Conservation (phyloP, 805 yeast genomes). For the Lipomyces mesembrius region DNA sequence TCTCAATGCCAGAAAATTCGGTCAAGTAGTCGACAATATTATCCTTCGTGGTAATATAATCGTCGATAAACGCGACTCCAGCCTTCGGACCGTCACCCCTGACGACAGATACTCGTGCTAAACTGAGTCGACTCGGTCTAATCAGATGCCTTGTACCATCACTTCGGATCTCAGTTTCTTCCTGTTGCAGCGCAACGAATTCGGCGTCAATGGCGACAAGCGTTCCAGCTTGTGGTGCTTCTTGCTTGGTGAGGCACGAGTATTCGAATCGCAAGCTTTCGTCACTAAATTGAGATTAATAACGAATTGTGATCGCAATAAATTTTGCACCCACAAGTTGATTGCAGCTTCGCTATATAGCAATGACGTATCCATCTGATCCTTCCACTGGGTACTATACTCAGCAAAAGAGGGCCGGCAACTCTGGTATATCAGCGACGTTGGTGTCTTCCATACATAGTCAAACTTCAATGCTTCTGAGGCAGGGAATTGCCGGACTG, state of each 20-base stretch:
- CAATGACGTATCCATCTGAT: slow-evolving; percentile 62
- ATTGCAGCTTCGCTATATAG: slow-evolving; percentile 63
- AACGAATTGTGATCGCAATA: neutral
- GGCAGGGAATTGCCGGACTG: slow-evolving; percentile 75
- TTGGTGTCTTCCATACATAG: slow-evolving; percentile 83
- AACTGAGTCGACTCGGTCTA: slow-evolving; percentile 72
- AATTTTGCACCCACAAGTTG: slow-evolving; percentile 4
- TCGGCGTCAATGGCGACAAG: slow-evolving; percentile 96
- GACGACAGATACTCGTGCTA: slow-evolving; percentile 88
- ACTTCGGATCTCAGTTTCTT: slow-evolving; percentile 74
- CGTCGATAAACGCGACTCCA: slow-evolving; percentile 88
- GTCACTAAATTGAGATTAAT: slow-evolving; percentile 57
- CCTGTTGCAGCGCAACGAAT: slow-evolving; percentile 81
- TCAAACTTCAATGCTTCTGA: slow-evolving; percentile 76
- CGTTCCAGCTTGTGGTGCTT: slow-evolving; percentile 75
- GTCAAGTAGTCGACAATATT: slow-evolving; percentile 83
- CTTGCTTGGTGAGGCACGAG: slow-evolving; percentile 64
- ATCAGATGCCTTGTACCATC: slow-evolving; percentile 72
- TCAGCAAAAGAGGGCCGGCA: slow-evolving; percentile 40
- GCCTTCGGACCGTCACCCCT: slow-evolving; percentile 64
- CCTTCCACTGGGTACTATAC: slow-evolving; percentile 56
- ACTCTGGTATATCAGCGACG: slow-evolving; percentile 67
- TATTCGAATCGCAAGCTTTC: slow-evolving; percentile 65
- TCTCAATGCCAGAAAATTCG: slow-evolving; percentile 88
- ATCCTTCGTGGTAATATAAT: slow-evolving; percentile 76